phyloP scores from a whole-genome alignment of 176 grass and related monocot species.

The Zea mays region DNA sequence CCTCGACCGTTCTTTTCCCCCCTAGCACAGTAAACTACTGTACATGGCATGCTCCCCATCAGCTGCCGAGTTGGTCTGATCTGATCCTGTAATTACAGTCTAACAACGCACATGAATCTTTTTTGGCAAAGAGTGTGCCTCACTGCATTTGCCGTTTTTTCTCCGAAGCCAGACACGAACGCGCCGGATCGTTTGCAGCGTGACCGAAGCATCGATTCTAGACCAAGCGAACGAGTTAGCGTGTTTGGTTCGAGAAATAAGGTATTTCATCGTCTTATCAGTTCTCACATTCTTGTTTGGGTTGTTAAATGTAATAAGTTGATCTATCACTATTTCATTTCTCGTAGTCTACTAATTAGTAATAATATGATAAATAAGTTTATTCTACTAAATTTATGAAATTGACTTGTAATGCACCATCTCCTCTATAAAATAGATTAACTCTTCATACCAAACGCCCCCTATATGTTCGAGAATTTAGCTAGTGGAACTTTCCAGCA shows the following conservation, averaged over 20 bases:
- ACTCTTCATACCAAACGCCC: too few species aligned
- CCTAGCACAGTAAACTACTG: neutral
- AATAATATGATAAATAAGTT: too few species aligned
- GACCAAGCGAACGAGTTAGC: neutral
- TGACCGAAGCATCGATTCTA: neutral
- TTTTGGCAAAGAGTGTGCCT: neutral
- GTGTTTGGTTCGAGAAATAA: too few species aligned
- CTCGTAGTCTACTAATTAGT: too few species aligned
- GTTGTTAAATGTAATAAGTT: too few species aligned
- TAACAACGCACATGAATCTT: constrained; percentile 22
- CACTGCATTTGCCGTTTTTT: neutral
- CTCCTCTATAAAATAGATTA: too few species aligned
- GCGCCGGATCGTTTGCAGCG: neutral
- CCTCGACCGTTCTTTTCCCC: too few species aligned
- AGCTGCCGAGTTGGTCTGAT: neutral
- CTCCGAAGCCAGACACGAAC: neutral
- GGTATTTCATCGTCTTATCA: too few species aligned
- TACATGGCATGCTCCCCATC: neutral
- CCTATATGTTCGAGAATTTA: neutral
- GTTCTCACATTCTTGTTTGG: too few species aligned
- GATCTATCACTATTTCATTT: too few species aligned
- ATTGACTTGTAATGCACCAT: too few species aligned
- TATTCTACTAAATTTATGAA: too few species aligned
- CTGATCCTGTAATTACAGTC: neutral
- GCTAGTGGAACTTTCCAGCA: neutral